A percentile compares a stretch with the other conserved stretches of the same genome.
Evolutionary conservation across 306 rosid genomes (phyloP).

Genomic region (Lathyrus oleraceus): DNA sequence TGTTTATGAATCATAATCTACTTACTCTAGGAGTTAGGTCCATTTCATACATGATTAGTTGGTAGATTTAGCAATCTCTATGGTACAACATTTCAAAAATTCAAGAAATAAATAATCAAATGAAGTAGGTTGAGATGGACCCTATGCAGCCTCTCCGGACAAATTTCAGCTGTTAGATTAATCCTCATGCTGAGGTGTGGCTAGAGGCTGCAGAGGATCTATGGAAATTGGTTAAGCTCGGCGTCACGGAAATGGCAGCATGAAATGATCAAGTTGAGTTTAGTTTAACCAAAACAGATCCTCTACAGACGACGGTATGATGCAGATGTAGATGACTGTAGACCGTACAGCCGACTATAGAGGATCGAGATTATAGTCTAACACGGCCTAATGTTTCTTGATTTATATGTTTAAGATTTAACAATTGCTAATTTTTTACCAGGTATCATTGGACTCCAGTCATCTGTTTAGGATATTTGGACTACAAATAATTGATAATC

Average conservation of each 20-base stretch:
- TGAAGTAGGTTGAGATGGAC: not conserved
- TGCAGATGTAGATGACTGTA: not conserved
- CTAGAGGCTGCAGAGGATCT: not conserved
- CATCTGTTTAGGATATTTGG: constrained; percentile 53
- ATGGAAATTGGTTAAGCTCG: not conserved
- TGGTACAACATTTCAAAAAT: not conserved
- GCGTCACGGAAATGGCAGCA: not conserved
- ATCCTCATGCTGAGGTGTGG: not conserved
- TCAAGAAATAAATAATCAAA: not conserved
- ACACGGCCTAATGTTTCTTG: not conserved
- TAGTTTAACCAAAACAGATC: not conserved
- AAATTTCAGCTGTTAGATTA: not conserved
- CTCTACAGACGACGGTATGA: not conserved
- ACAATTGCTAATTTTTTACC: constrained; percentile 39
- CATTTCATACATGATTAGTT: not conserved
- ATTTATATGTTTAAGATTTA: constrained; percentile 16
- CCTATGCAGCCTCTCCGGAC: not conserved
- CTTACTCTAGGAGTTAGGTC: not conserved
- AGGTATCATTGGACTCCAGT: constrained; percentile 82
- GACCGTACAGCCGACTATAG: not conserved
- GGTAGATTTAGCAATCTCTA: not conserved
- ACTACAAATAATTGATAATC: constrained; percentile 6
- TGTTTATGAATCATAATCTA: not conserved
- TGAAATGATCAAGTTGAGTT: not conserved
- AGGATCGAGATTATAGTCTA: not conserved